These are phyloP conservation scores for Cladosporium sp. DNA, from an alignment of 2,329 filamentous ascomycete genomes.

Conservation along the genomic window DNA sequence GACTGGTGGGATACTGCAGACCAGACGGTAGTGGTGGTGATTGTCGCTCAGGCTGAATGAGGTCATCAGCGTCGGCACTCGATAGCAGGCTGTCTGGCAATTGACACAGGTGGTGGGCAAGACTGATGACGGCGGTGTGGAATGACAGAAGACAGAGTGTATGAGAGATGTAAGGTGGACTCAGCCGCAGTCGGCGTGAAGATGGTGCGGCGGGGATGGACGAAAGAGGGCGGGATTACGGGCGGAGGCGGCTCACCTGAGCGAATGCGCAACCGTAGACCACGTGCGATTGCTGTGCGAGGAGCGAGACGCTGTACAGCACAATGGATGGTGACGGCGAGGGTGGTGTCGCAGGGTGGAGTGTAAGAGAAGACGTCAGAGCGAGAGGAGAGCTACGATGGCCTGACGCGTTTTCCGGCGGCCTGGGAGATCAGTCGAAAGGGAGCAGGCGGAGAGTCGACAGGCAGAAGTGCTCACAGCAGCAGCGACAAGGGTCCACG, in stretches of 20 bases:
- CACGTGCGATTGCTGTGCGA: not conserved
- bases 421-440: too few species aligned
- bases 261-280: not conserved
- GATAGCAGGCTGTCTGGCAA: not conserved
- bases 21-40: not conserved
- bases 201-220: slow-evolving; percentile 2
- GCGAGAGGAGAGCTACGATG: not conserved
- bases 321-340: not conserved
- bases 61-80: slow-evolving; percentile 11
- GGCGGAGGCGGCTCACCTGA: slow-evolving; percentile 3
- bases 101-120: not conserved
- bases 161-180: not conserved
- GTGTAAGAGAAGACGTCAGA: not conserved
- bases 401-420: not conserved
- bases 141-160: not conserved
- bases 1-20: not conserved
- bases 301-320: too few species aligned
- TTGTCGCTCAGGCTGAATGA: slow-evolving; percentile 2
- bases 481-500: not conserved
- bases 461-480: not conserved
- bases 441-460: not conserved
- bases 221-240: not conserved
- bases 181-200: slow-evolving; percentile 8
- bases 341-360: not conserved
- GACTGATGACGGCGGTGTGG: not conserved